Percentiles rank a stretch among this genome's conserved stretches.
Evolutionary conservation across 129 eudicot genomes (phyloP).

Genomic region (Saussurea involucrata): DNA sequence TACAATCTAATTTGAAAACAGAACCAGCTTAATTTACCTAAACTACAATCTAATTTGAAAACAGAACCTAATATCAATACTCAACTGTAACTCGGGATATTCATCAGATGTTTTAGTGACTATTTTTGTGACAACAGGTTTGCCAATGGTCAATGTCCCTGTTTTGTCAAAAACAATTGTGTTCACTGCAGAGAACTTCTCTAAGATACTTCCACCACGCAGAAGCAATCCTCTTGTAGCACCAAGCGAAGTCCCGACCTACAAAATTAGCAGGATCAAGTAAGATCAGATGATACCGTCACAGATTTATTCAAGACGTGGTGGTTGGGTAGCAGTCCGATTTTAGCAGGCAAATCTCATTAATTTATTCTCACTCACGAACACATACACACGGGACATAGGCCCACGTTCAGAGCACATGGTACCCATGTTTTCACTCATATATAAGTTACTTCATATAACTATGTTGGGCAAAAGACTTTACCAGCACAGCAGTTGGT

Average conservation of each 20-base stretch:
- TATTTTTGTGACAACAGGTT: conserved; percentile 84
- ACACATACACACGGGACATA: background rate
- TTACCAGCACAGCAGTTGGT: conserved; percentile 99
- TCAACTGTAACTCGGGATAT: conserved; percentile 42
- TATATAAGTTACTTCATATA: background rate
- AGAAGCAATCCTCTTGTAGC: conserved; percentile 94
- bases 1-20: background rate
- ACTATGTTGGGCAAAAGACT: conserved; percentile 8
- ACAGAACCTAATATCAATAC: conserved; percentile 17
- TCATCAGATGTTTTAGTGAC: conserved; percentile 37
- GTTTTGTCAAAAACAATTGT: conserved; percentile 95
- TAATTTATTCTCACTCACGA: background rate
- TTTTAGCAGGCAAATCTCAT: background rate
- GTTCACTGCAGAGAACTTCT: conserved; percentile 75
- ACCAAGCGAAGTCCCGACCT: conserved; percentile 99
- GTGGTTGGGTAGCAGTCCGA: background rate
- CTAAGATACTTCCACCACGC: conserved; percentile 96
- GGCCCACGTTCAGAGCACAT: background rate
- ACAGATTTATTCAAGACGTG: background rate
- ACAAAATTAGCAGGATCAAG: conserved; percentile 9
- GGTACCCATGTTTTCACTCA: background rate
- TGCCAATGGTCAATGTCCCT: conserved; percentile 93
- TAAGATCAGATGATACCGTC: background rate
- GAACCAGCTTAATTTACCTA: background rate
- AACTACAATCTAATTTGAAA: background rate